Percentiles rank a stretch among this genome's conserved stretches.
These are phyloP conservation scores for Myxozyma nipponensis DNA, from an alignment of 805 yeast genomes.

Conservation along the genomic window DNA sequence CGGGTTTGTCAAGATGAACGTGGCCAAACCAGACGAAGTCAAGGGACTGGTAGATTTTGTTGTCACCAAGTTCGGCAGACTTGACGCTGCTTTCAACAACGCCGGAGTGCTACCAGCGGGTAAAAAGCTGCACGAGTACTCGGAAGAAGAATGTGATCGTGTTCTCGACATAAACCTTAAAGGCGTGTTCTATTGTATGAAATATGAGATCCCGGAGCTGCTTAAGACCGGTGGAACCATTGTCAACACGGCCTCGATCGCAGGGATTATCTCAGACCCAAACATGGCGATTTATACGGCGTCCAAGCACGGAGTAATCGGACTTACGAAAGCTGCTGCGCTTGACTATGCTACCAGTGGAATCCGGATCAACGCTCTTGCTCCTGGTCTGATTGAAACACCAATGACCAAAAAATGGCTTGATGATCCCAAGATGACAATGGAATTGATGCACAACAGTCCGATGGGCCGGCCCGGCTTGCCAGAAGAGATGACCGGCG, in stretches of 20 bases:
- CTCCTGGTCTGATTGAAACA: conserved; percentile 59
- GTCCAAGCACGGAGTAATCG: conserved; percentile 40
- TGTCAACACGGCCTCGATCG: conserved; percentile 40
- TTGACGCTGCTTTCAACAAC: conserved; percentile 79
- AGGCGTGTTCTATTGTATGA: conserved; percentile 38
- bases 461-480: conserved; percentile 60
- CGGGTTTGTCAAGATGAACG: background rate
- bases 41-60: conserved; percentile 47
- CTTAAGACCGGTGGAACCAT: conserved; percentile 34
- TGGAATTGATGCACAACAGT: conserved; percentile 36
- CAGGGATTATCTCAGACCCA: conserved; percentile 38
- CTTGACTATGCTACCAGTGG: conserved; percentile 57
- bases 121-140: conserved; percentile 35
- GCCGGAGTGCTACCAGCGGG: conserved; percentile 63
- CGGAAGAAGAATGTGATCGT: conserved; percentile 38
- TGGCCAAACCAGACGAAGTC: conserved; percentile 23
- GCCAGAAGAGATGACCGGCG: conserved; percentile 60
- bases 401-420: conserved; percentile 48
- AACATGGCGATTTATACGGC: conserved; percentile 39
- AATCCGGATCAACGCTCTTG: conserved; percentile 52
- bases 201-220: conserved; percentile 37
- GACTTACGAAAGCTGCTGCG: conserved; percentile 44
- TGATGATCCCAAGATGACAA: conserved; percentile 38
- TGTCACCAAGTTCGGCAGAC: conserved; percentile 62
- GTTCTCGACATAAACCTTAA: conserved; percentile 38